phyloP scores from a whole-genome alignment of 495 filamentous ascomycete genomes.

The Talaromyces adpressus region DNA sequence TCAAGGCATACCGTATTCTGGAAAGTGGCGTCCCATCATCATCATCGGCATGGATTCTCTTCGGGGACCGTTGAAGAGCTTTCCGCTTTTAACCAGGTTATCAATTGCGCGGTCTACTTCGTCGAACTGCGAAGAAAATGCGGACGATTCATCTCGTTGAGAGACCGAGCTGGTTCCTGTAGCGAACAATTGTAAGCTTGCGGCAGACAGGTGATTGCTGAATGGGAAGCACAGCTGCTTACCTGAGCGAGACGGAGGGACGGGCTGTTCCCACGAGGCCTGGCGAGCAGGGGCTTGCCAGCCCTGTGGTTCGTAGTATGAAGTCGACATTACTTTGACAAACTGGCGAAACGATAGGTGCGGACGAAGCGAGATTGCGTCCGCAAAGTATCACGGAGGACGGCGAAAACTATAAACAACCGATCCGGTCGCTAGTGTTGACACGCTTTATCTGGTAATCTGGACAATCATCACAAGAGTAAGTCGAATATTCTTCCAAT shows the following conservation, averaged over 20 bases:
- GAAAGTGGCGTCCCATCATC: constrained; percentile 52
- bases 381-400: not conserved
- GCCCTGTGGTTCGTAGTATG: constrained; percentile 80
- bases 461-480: not conserved
- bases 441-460: not conserved
- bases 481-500: not conserved
- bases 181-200: constrained; percentile 6
- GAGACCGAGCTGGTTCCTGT: constrained; percentile 71
- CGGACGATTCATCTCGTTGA: constrained; percentile 69
- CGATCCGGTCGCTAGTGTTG: not conserved
- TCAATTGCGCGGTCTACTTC: constrained; percentile 96
- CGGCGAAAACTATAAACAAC: not conserved
- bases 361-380: not conserved
- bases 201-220: constrained; percentile 25
- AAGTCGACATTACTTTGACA: constrained; percentile 13
- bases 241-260: constrained; percentile 84
- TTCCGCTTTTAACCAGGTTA: constrained; percentile 92
- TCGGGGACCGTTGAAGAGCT: constrained; percentile 74
- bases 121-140: constrained; percentile 87
- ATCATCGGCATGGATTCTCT: constrained; percentile 80
- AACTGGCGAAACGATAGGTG: not conserved
- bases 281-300: constrained; percentile 66
- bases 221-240: constrained; percentile 20
- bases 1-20: constrained; percentile 45
- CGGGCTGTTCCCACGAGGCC: constrained; percentile 75